phyloP scores from a whole-genome alignment of 2,329 filamentous ascomycete genomes.

The Sporothrix phasma region DNA sequence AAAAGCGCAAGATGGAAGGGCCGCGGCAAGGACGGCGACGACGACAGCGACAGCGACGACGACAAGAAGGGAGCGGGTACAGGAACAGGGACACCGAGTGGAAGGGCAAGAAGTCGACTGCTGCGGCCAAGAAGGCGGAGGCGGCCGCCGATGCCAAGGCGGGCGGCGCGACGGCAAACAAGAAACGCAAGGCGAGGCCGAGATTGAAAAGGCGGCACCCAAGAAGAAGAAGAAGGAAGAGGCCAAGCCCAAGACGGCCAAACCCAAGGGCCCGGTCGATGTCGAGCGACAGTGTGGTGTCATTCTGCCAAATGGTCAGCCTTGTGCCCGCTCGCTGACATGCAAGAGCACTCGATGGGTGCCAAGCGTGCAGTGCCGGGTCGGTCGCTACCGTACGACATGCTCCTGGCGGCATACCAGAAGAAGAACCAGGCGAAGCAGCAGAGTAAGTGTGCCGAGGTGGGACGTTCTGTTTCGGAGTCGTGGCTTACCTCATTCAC shows the following conservation, averaged over 20 bases:
- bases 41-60: constrained; percentile 35
- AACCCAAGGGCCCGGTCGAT: constrained; percentile 86
- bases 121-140: constrained; percentile 31
- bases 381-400: constrained; percentile 80
- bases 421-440: constrained; percentile 99
- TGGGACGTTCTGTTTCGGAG: background rate
- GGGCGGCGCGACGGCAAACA: constrained; percentile 27
- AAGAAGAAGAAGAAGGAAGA: constrained; percentile 97
- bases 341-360: constrained; percentile 97
- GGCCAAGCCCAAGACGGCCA: constrained; percentile 69
- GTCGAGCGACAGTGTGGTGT: constrained; percentile 93
- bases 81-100: constrained; percentile 14
- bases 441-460: constrained; percentile 44
- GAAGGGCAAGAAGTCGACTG: constrained; percentile 32
- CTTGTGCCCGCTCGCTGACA: constrained; percentile 78
- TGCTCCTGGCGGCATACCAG: constrained; percentile 77
- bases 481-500: background rate
- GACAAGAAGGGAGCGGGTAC: constrained; percentile 9
- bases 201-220: constrained; percentile 70
- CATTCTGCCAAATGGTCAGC: constrained; percentile 69
- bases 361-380: constrained; percentile 83
- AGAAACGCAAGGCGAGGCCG: constrained; percentile 70
- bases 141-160: constrained; percentile 52
- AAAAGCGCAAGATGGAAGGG: constrained; percentile 43
- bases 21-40: constrained; percentile 30